Evolutionary conservation across 768 basidiomycete species (phyloP), one percentile per base, ranked within the genome.

Genomic region (Tricholomella constricta): DNA sequence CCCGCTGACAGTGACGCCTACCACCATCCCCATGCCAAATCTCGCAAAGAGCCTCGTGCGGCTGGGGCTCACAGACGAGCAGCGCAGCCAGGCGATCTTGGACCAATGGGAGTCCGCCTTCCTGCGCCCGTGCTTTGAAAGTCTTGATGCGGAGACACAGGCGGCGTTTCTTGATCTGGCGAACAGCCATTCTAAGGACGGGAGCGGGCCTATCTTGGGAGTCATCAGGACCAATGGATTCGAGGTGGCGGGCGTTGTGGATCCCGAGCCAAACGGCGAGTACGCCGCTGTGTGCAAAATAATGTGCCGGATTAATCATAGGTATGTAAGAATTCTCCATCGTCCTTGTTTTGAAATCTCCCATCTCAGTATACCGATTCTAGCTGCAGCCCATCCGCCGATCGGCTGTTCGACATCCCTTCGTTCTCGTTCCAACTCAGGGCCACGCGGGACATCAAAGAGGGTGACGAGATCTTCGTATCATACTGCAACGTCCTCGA

Each of bases 281-380:
- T 69, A 71, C 51, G 55, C 54, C 14, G 69, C 61, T 10, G 61
- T 67, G 3, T 69, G 63, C 53, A 65, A 64, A 11, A 51, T 58
- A 6, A 61, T 70, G 43, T 70, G 71, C n/a, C 68, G 72, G 19
- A 60, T 73, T 37, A 76, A 74, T 40, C 73, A 74, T 48, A 73
- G 73, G 73, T 70, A 51, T 19, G 49, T 19, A 11, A 51, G 3
- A 36, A 11, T 42, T 41, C n/a, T 44, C 14, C 26, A n/a, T n/a
- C n/a, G n/a, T n/a, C n/a, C 8, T n/a, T 15, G 9, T 11, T 48
- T n/a, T 41, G 20, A 11, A 23, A 7, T 8, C 14, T n/a, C 7
- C 12, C 14, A 26, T 9, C 29, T 36, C 6, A 17, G 32, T 12
- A 32, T 32, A 2, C 22, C 22, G 34, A 19, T 20, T 35, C 17